phyloP scores from a whole-genome alignment of 495 filamentous ascomycete genomes.

The Achaetomiella virescens region DNA sequence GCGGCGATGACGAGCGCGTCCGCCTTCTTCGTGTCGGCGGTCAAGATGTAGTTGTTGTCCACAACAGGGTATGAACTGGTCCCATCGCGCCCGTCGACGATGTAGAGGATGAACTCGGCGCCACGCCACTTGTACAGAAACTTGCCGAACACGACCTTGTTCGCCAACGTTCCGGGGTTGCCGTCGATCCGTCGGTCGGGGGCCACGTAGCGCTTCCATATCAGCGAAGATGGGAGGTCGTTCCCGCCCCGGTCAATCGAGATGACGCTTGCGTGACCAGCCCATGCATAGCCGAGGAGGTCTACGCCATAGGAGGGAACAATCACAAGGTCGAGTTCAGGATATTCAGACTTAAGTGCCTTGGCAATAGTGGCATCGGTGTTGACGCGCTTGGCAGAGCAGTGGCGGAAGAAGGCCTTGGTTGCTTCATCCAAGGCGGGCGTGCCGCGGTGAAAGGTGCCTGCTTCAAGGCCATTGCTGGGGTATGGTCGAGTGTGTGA shows the following conservation, averaged over 20 bases:
- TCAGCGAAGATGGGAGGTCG: conserved; percentile 29
- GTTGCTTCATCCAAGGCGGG: neutral
- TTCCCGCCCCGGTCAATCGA: conserved; percentile 32
- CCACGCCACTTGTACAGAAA: conserved; percentile 47
- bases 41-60: conserved; percentile 47
- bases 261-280: conserved; percentile 39
- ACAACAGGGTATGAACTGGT: conserved; percentile 21
- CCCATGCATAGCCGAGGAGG: conserved; percentile 46
- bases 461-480: too few relatives aligned
- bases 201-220: conserved; percentile 43
- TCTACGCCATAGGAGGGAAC: conserved; percentile 29
- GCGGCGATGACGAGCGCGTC: conserved; percentile 50
- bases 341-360: conserved; percentile 45
- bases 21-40: conserved; percentile 31
- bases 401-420: conserved; percentile 37
- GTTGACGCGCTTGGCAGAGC: conserved; percentile 40
- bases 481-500: too few relatives aligned
- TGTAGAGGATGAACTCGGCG: conserved; percentile 47
- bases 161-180: conserved; percentile 37
- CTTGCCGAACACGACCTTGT: conserved; percentile 45
- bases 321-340: conserved; percentile 44
- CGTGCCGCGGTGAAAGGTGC: neutral
- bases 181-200: conserved; percentile 46
- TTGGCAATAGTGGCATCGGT: conserved; percentile 48
- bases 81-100: conserved; percentile 47